Evolutionary conservation across 1,284 basidiomycete species (phyloP).

Genomic region (Apiotrichum siamense): DNA sequence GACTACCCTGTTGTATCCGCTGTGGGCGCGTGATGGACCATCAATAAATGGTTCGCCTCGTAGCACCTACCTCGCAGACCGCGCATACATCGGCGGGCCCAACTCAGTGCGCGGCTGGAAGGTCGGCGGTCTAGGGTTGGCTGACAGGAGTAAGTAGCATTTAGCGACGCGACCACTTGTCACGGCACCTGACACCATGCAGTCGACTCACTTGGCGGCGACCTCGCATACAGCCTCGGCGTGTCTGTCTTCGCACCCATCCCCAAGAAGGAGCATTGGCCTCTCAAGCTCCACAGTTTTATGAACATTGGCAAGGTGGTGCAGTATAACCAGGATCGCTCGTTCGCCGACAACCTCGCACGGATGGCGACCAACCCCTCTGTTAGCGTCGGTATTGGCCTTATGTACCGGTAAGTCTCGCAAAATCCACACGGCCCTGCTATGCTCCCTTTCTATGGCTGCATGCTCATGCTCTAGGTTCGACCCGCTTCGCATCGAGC

Average conservation of each 20-base stretch:
- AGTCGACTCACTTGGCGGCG: conserved; percentile 77
- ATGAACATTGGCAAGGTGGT: conserved; percentile 81
- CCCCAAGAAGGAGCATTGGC: conserved; percentile 75
- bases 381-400: conserved; percentile 74
- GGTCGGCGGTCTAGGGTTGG: conserved; percentile 75
- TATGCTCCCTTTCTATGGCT: not conserved
- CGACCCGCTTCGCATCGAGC: conserved; percentile 56
- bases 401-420: conserved; percentile 65
- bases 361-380: conserved; percentile 46
- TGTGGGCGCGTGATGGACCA: conserved; percentile 17
- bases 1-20: conserved; percentile 41
- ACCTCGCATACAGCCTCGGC: conserved; percentile 79
- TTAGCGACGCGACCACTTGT: no score
- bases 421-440: not conserved
- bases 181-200: not conserved
- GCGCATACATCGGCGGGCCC: conserved; percentile 90
- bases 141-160: conserved; percentile 60
- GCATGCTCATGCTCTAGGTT: conserved; percentile 18
- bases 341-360: conserved; percentile 36
- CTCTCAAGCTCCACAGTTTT: conserved; percentile 78
- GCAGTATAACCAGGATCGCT: conserved; percentile 53
- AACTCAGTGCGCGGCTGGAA: conserved; percentile 82
- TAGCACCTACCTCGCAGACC: conserved; percentile 61
- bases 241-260: conserved; percentile 73
- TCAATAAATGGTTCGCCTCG: conserved; percentile 5